phyloP scores from a whole-genome alignment of 2,329 filamentous ascomycete species.

The Aspergillus ibericus region DNA sequence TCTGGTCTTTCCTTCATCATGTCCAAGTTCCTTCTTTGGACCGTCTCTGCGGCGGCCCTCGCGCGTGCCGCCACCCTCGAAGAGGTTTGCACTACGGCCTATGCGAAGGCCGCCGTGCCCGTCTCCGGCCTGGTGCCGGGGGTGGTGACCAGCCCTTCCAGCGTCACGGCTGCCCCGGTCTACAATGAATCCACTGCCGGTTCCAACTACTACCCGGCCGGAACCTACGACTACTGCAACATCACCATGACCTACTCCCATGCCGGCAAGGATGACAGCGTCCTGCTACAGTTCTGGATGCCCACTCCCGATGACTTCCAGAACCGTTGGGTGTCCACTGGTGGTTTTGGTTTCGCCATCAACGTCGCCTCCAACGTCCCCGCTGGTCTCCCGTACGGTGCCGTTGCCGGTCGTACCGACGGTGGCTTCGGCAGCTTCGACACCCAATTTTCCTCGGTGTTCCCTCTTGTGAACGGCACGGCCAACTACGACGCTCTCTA shows the following conservation, averaged over 20 bases:
- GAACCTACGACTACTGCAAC: constrained; percentile 41
- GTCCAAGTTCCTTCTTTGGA: neutral
- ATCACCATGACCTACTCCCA: constrained; percentile 51
- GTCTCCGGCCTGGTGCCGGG: neutral
- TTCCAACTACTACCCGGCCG: constrained; percentile 15
- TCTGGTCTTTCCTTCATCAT: neutral
- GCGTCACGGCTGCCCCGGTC: neutral
- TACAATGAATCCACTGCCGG: constrained; percentile 6
- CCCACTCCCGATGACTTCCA: constrained; percentile 46
- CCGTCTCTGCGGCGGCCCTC: constrained; percentile 3
- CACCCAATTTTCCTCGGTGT: constrained; percentile 1
- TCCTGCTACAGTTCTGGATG: constrained; percentile 45
- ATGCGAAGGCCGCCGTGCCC: neutral
- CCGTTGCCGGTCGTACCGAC: constrained; percentile 1
- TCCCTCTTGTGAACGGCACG: constrained; percentile 1
- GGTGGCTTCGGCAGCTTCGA: constrained; percentile 6
- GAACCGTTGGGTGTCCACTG: constrained; percentile 49
- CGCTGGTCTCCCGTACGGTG: constrained; percentile 6
- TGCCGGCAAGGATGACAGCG: constrained; percentile 38
- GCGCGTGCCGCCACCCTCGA: neutral
- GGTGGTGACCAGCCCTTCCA: constrained; percentile 1
- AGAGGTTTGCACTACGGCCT: neutral
- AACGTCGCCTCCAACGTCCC: constrained; percentile 24
- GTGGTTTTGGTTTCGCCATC: constrained; percentile 51
- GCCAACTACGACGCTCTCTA: constrained; percentile 3